These are phyloP conservation scores for Leishmania tropica DNA, from an alignment of 208 protist species.

Conservation along the genomic window DNA sequence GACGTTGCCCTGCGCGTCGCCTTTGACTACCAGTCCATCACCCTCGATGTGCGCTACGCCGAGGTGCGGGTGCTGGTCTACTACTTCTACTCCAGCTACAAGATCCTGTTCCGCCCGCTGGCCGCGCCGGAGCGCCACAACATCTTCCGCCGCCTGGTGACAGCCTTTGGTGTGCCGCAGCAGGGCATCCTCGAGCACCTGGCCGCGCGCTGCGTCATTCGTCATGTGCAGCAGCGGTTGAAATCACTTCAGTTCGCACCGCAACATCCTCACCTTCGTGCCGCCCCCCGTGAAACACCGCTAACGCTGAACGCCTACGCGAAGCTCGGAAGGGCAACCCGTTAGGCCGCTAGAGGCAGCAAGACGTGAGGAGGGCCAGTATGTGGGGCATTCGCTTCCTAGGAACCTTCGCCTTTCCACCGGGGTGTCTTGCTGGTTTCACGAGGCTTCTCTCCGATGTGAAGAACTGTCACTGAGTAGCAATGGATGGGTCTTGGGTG, in stretches of 20 bases:
- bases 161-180: slow-evolving; percentile 67
- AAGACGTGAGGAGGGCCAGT: background rate
- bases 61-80: slow-evolving; percentile 70
- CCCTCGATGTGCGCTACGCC: slow-evolving; percentile 70
- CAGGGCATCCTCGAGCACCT: slow-evolving; percentile 71
- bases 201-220: slow-evolving; percentile 70
- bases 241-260: slow-evolving; percentile 16
- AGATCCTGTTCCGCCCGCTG: slow-evolving; percentile 75
- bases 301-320: background rate
- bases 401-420: background rate
- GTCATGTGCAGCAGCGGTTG: slow-evolving; percentile 58
- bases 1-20: slow-evolving; percentile 54
- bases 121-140: slow-evolving; percentile 67
- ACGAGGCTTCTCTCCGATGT: background rate
- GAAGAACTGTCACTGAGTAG: background rate
- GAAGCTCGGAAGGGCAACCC: background rate
- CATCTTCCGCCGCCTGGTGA: slow-evolving; percentile 71
- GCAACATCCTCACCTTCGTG: too few relatives aligned
- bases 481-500: background rate
- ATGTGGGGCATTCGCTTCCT: background rate
- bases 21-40: slow-evolving; percentile 64
- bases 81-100: slow-evolving; percentile 76
- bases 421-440: background rate
- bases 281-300: background rate
- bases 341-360: background rate